Evolutionary conservation across 768 basidiomycete genomes (phyloP).

Genomic region (Amanita polypyramis): DNA sequence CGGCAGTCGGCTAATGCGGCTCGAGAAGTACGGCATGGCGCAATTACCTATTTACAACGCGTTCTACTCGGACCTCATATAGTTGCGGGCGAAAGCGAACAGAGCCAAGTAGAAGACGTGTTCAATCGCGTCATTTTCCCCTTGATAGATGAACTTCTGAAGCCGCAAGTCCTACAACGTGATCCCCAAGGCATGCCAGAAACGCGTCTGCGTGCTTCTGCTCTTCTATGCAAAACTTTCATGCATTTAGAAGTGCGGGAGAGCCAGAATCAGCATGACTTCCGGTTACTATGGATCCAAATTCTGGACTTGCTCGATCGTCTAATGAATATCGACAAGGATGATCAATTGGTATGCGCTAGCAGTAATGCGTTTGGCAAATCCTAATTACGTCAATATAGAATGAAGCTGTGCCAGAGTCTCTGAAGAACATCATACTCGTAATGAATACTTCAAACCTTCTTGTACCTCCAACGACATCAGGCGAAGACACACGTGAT

Average conservation of each 20-base stretch:
- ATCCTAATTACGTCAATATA: slow-evolving; percentile 19
- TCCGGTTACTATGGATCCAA: slow-evolving; percentile 75
- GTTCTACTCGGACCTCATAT: slow-evolving; percentile 73
- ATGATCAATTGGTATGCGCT: slow-evolving; percentile 76
- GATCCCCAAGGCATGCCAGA: slow-evolving; percentile 88
- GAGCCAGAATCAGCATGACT: slow-evolving; percentile 45
- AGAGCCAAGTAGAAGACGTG: slow-evolving; percentile 62
- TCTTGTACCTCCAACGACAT: slow-evolving; percentile 51
- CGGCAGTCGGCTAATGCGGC: slow-evolving; percentile 77
- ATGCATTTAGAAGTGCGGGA: slow-evolving; percentile 85
- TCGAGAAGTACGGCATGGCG: slow-evolving; percentile 74
- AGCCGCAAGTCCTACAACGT: slow-evolving; percentile 64
- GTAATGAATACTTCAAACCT: slow-evolving; percentile 91
- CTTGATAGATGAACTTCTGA: slow-evolving; percentile 82
- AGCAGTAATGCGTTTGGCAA: neutral
- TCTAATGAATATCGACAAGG: slow-evolving; percentile 76
- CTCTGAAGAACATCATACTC: slow-evolving; percentile 90
- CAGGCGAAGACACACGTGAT: slow-evolving; percentile 35
- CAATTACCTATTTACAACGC: slow-evolving; percentile 76
- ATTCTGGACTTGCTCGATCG: slow-evolving; percentile 84
- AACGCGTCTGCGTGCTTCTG: slow-evolving; percentile 78
- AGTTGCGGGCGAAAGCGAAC: slow-evolving; percentile 44
- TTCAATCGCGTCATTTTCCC: slow-evolving; percentile 90
- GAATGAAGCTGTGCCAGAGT: slow-evolving; percentile 95
- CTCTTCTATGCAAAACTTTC: slow-evolving; percentile 91